These are phyloP conservation scores for Helianthus tuberosus DNA, from an alignment of 129 eudicot genomes.

Conservation along the genomic window DNA sequence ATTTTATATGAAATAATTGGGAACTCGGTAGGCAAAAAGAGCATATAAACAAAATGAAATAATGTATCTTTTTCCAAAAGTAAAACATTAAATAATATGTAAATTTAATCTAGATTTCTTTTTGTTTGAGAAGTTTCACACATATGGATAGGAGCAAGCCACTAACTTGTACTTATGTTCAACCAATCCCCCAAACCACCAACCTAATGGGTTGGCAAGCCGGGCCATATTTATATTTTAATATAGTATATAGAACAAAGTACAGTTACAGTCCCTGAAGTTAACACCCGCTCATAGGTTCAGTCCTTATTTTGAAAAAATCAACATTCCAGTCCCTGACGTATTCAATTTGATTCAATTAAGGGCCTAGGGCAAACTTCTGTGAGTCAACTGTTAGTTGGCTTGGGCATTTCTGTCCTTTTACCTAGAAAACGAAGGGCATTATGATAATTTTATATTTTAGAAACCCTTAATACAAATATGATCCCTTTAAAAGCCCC, in stretches of 20 bases:
- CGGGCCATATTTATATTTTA: neutral
- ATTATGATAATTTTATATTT: no score
- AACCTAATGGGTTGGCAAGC: conserved; percentile 18
- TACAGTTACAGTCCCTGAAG: no score
- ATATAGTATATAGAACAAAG: neutral
- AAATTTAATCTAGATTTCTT: conserved; percentile 6
- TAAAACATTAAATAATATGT: neutral
- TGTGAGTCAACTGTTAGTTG: no score
- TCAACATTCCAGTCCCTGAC: no score
- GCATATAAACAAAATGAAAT: conserved; percentile 19
- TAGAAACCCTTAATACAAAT: no score
- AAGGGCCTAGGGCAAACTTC: no score
- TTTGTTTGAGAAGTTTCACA: conserved; percentile 20
- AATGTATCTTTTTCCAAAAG: neutral
- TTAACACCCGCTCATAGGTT: no score
- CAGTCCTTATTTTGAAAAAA: no score
- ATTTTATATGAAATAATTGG: conserved; percentile 19
- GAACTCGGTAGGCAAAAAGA: conserved; percentile 32
- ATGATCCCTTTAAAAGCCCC: no score
- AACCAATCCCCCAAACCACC: neutral
- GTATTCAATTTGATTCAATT: no score
- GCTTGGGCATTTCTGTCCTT: no score
- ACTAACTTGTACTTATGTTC: conserved; percentile 9
- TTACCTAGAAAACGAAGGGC: no score
- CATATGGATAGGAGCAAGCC: conserved; percentile 14